A percentile compares a stretch with the other conserved stretches of the same genome.
These are phyloP conservation scores for Suillus paluster DNA, from an alignment of 768 basidiomycete species.

Conservation along the genomic window DNA sequence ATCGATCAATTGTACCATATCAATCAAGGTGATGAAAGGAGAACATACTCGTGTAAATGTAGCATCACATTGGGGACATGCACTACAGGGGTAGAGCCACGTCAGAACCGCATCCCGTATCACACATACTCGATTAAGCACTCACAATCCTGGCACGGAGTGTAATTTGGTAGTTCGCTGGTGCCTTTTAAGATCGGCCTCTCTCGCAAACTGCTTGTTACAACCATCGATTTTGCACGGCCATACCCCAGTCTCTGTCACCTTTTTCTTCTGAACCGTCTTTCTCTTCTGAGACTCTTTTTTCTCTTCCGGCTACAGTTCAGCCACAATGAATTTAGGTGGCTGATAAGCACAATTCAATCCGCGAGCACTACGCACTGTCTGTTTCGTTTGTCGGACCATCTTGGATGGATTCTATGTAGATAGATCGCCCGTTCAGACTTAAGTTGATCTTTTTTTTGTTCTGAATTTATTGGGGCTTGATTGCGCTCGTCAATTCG, in stretches of 20 bases:
- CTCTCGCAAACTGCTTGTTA: conserved; percentile 80
- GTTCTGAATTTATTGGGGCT: conserved; percentile 19
- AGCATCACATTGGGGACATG: conserved; percentile 81
- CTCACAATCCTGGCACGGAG: conserved; percentile 74
- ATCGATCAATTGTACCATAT: conserved; percentile 13
- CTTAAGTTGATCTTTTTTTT: conserved; percentile 8
- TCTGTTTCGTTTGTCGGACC: conserved; percentile 39
- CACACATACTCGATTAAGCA: conserved; percentile 20
- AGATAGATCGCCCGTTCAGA: conserved; percentile 4
- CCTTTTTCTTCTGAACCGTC: conserved; percentile 49
- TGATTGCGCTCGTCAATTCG: conserved; percentile 16
- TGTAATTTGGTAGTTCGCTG: conserved; percentile 81
- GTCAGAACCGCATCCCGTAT: conserved; percentile 17
- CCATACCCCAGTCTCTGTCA: conserved; percentile 60
- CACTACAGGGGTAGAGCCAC: conserved; percentile 41
- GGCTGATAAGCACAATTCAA: conserved; percentile 23
- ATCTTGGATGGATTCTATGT: conserved; percentile 27
- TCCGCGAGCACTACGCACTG: conserved; percentile 31
- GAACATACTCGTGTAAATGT: conserved; percentile 74
- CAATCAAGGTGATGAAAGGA: conserved; percentile 17
- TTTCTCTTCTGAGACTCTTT: conserved; percentile 47
- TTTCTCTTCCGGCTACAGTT: conserved; percentile 43
- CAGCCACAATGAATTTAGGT: conserved; percentile 19
- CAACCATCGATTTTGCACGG: conserved; percentile 83
- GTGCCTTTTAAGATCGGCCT: conserved; percentile 82